Conservation (phyloP, 202 grass and related monocot species). For the Dendrocalamus latiflorus region DNA sequence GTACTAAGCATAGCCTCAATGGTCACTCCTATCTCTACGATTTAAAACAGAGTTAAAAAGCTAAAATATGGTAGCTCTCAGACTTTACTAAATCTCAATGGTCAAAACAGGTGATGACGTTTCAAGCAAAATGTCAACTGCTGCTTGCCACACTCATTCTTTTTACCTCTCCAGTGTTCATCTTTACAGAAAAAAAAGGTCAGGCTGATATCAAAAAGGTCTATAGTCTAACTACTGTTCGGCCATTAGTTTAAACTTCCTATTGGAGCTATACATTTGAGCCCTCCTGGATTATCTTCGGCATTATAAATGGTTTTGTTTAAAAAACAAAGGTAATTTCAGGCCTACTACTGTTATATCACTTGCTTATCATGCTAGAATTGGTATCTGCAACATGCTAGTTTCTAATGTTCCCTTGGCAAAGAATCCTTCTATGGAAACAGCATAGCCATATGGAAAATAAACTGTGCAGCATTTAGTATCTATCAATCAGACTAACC, state of each 20-base stretch:
- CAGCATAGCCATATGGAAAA: not conserved
- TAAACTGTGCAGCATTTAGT: not conserved
- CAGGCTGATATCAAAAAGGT: too few species aligned
- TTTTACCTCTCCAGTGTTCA: too few species aligned
- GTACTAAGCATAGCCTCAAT: too few species aligned
- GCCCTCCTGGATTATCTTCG: not conserved
- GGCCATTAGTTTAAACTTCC: not conserved
- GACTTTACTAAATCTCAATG: too few species aligned
- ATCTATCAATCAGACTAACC: too few species aligned
- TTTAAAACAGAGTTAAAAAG: too few species aligned
- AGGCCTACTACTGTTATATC: not conserved
- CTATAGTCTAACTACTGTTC: not conserved
- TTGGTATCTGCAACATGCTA: not conserved
- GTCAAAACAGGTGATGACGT: too few species aligned
- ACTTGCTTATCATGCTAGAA: not conserved
- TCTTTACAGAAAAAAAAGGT: too few species aligned
- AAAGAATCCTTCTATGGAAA: not conserved
- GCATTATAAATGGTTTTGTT: not conserved
- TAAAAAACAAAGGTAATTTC: not conserved
- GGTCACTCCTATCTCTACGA: too few species aligned
- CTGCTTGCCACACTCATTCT: too few species aligned
- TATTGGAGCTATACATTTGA: not conserved
- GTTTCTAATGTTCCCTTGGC: not conserved
- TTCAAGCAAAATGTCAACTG: too few species aligned
- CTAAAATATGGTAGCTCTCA: too few species aligned